Percentiles rank a stretch among this genome's conserved stretches.
These are phyloP conservation scores for Paracoccidioides brasiliensis DNA, from an alignment of 2,329 filamentous ascomycete genomes.

Conservation along the genomic window DNA sequence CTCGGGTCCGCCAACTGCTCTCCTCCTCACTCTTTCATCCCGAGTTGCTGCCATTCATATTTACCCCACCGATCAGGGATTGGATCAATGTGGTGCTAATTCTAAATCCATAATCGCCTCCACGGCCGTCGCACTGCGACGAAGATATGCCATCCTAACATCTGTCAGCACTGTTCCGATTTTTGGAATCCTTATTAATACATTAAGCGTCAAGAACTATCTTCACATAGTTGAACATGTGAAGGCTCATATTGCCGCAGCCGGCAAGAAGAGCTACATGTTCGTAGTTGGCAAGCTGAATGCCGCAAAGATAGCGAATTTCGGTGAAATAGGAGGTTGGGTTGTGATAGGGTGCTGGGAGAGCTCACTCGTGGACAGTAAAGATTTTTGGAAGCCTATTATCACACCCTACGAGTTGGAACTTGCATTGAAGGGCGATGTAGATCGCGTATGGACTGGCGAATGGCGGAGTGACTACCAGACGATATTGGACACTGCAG, in stretches of 20 bases:
- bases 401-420: slow-evolving; percentile 91
- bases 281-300: slow-evolving; percentile 96
- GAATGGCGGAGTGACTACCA: slow-evolving; percentile 85
- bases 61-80: slow-evolving; percentile 44
- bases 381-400: slow-evolving; percentile 76
- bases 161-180: slow-evolving; percentile 67
- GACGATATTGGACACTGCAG: slow-evolving; percentile 40
- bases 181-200: slow-evolving; percentile 92
- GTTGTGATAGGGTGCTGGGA: slow-evolving; percentile 98
- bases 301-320: slow-evolving; percentile 90
- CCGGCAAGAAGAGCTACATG: slow-evolving; percentile 90
- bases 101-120: slow-evolving; percentile 36
- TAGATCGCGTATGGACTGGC: slow-evolving; percentile 68
- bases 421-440: slow-evolving; percentile 61
- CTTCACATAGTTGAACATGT: slow-evolving; percentile 65
- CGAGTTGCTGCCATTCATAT: slow-evolving; percentile 69
- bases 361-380: slow-evolving; percentile 78
- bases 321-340: slow-evolving; percentile 90
- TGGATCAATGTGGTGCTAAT: slow-evolving; percentile 10
- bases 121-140: slow-evolving; percentile 52
- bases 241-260: slow-evolving; percentile 55
- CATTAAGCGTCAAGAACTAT: slow-evolving; percentile 83
- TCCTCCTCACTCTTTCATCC: slow-evolving; percentile 76
- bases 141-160: slow-evolving; percentile 78
- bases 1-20: slow-evolving; percentile 62